Evolutionary conservation across 2,329 filamentous ascomycete genomes (phyloP), one percentile per base, ranked within the genome.

Genomic region (Chaetothyriales sp.): DNA sequence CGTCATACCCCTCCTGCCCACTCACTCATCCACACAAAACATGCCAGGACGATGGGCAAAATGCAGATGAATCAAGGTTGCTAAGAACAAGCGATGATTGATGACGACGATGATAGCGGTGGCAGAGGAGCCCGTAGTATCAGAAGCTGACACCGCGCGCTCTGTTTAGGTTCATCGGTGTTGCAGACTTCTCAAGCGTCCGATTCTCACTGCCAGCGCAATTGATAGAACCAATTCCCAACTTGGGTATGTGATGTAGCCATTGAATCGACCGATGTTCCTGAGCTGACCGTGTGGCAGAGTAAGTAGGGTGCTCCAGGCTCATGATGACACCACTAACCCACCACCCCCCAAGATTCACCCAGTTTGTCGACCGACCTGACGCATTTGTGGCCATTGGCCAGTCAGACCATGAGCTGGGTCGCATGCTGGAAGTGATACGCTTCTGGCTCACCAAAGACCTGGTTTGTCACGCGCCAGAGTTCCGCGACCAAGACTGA

Each of bases 361-460:
- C 33, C 33, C 33, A 40, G 33, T 40, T 40, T 15, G 33, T 40
- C 33, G 33, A 40, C 13, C 33, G 33, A 4, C 8, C 33, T 4
- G 33, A 40, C 15, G 33, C 33, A 15, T 40, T 40, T 15, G 33
- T 40, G 4, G 33, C 80, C 58, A 83, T 85, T 63, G 92, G 90
- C 62, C 90, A 90, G 62, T 92, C 90, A 18, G 86, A 97, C 61
- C 88, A 97, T 61, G 80, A 85, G 9, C 74, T 97, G 51, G 90
- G 92, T 61, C 88, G 92, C 61, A 95, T 95, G 86, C 78, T 98
- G 49, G 89, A 90, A 64, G 88, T 94, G 28, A 71, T 97, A 62
- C 83, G 89, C 54, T 98, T 97, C 70, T 98, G 92, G 92, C 94
- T 97, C 64, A 97, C 92, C 57, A 98, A 98, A 69, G 92, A 98